A percentile compares a stretch with the other conserved stretches of the same genome.
phyloP scores from a whole-genome alignment of 805 yeast genomes.

The Lachancea dasiensis region DNA sequence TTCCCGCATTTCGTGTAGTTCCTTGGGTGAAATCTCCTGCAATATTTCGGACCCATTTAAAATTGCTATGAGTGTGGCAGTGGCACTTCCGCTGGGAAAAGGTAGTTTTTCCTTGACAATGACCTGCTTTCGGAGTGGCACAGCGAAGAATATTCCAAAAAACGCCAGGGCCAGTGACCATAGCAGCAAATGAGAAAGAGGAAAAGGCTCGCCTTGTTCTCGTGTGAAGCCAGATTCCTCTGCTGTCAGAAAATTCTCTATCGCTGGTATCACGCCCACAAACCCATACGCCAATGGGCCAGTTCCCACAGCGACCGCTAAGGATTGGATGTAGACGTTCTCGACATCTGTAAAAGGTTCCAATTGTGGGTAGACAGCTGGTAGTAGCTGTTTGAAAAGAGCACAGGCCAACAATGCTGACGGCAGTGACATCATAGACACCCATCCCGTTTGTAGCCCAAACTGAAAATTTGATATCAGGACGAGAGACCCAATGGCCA shows the following conservation, averaged over 20 bases:
- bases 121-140: constrained; percentile 80
- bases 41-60: constrained; percentile 62
- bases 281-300: constrained; percentile 95
- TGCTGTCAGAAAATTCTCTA: constrained; percentile 74
- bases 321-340: constrained; percentile 84
- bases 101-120: constrained; percentile 81
- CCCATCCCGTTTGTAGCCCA: constrained; percentile 98
- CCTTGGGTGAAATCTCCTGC: constrained; percentile 30
- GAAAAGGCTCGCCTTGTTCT: constrained; percentile 31
- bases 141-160: constrained; percentile 93
- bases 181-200: constrained; percentile 50
- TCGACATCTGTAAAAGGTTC: constrained; percentile 79
- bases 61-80: constrained; percentile 87
- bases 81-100: constrained; percentile 94
- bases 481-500: constrained; percentile 80
- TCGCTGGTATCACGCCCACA: constrained; percentile 93
- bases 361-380: constrained; percentile 24
- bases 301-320: constrained; percentile 95
- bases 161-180: constrained; percentile 89
- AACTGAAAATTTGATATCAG: constrained; percentile 89
- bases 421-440: constrained; percentile 97
- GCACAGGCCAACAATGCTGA: constrained; percentile 86
- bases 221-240: constrained; percentile 65
- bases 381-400: constrained; percentile 55
- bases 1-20: constrained; percentile 32